Conservation (phyloP, 306 rosid genomes). For the Quercus dentata region DNA sequence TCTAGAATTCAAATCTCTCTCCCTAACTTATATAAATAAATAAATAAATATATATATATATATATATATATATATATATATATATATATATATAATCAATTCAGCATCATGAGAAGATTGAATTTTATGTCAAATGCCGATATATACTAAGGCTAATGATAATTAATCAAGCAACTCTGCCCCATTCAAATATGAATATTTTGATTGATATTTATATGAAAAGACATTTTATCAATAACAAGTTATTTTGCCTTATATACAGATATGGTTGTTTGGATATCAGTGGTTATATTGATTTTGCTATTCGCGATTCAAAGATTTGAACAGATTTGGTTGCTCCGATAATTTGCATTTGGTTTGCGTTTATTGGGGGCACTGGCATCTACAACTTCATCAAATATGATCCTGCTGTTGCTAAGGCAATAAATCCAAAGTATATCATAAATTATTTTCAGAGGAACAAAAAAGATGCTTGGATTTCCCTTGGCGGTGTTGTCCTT, state of each 20-base stretch:
- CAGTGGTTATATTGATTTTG: slow-evolving; percentile 26
- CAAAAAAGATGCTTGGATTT: slow-evolving; percentile 42
- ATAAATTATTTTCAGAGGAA: slow-evolving; percentile 30
- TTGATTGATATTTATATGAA: no score
- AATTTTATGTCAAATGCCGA: no score
- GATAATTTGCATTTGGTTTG: slow-evolving; percentile 36
- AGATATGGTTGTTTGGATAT: slow-evolving; percentile 41
- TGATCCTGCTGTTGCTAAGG: slow-evolving; percentile 25
- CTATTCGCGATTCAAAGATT: slow-evolving; percentile 37
- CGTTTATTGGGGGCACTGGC: slow-evolving; percentile 23
- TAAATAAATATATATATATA: no score
- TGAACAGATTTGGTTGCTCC: slow-evolving; percentile 60
- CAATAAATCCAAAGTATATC: slow-evolving; percentile 38
- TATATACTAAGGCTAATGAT: no score
- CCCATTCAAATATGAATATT: no score
- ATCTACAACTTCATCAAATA: slow-evolving; percentile 31
- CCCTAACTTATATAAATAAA: no score
- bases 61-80: no score
- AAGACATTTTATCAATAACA: no score
- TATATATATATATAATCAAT: no score
- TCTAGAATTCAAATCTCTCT: no score
- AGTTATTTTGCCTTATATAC: neutral
- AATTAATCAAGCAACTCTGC: no score
- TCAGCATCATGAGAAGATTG: no score
- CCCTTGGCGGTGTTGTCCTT: slow-evolving; percentile 44